Evolutionary conservation across 176 grass and related monocot species (phyloP).

Genomic region (Lolium perenne): DNA sequence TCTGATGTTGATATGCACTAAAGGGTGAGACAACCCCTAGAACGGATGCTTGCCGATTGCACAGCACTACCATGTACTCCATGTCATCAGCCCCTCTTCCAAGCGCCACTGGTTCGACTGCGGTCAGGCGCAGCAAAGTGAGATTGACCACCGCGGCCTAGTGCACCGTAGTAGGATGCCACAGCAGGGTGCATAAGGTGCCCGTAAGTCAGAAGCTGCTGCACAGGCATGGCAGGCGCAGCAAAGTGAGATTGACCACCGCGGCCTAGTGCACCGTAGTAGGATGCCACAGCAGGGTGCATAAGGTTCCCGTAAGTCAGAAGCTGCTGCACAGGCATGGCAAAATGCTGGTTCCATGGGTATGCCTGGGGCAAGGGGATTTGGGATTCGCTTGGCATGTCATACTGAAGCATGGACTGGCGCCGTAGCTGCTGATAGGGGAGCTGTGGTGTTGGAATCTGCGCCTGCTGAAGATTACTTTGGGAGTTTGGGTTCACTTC

Average conservation of each 20-base stretch:
- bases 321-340: background rate
- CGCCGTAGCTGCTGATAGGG: background rate
- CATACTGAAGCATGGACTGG: slow-evolving; percentile 23
- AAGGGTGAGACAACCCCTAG: background rate
- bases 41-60: slow-evolving; percentile 21
- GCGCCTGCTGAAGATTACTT: slow-evolving; percentile 30
- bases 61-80: background rate
- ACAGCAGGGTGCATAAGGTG: background rate
- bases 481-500: slow-evolving; percentile 53
- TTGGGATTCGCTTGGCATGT: background rate
- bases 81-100: slow-evolving; percentile 5
- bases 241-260: background rate
- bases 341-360: background rate
- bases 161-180: background rate
- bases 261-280: no score
- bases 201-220: background rate
- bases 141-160: background rate
- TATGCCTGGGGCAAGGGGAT: background rate
- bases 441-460: background rate
- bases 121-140: background rate
- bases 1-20: background rate
- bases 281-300: background rate
- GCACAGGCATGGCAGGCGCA: background rate
- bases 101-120: background rate
- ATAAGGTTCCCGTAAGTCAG: background rate